phyloP scores from a whole-genome alignment of 371 early-diverging fungal genomes.

The Coemansia sp. region DNA sequence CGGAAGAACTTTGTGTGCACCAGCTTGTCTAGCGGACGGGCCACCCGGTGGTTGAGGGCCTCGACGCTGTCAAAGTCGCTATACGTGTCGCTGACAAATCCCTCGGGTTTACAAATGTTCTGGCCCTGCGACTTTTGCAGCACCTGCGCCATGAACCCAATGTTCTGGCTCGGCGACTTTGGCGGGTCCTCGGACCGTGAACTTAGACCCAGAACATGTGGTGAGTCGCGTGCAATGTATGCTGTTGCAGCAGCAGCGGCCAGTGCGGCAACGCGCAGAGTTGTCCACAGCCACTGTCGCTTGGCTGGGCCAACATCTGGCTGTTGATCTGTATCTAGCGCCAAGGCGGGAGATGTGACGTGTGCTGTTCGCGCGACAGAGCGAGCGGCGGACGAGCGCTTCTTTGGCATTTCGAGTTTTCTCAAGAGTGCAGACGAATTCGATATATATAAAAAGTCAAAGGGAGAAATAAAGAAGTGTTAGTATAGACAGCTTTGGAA shows the following conservation, averaged over 20 bases:
- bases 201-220: constrained; percentile 30
- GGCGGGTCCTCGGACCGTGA: not conserved
- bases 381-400: constrained; percentile 16
- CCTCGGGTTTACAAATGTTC: constrained; percentile 53
- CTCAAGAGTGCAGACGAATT: not conserved
- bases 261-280: constrained; percentile 28
- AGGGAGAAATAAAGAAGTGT: not conserved
- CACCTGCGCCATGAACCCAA: constrained; percentile 53
- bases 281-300: constrained; percentile 35
- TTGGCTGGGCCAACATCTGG: not conserved
- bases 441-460: not conserved
- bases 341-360: not conserved
- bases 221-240: constrained; percentile 44
- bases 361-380: not conserved
- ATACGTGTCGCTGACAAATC: constrained; percentile 71
- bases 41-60: constrained; percentile 66
- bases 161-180: constrained; percentile 39
- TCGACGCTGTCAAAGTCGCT: constrained; percentile 83
- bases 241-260: constrained; percentile 36
- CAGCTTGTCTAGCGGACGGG: constrained; percentile 64
- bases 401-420: constrained; percentile 16
- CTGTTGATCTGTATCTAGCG: not conserved
- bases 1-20: constrained; percentile 83
- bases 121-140: constrained; percentile 52
- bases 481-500: not conserved